These are phyloP conservation scores for Penicillium longicatenatum DNA, from an alignment of 495 filamentous ascomycete genomes.

Conservation along the genomic window DNA sequence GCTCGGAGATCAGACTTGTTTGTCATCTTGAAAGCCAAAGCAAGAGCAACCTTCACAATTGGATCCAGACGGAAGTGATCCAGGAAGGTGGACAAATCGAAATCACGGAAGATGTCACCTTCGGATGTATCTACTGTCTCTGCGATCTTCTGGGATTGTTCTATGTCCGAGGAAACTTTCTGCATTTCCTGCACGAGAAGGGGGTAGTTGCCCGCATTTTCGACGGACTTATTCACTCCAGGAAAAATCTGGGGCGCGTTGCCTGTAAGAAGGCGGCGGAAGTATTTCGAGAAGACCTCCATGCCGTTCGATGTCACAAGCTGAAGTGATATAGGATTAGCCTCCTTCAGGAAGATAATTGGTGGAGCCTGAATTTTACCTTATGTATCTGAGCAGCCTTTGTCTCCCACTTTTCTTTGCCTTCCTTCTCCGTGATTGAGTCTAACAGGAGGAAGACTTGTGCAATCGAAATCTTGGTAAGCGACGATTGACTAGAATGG, in stretches of 20 bases:
- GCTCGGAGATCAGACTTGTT: slow-evolving; percentile 77
- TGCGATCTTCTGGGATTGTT: slow-evolving; percentile 86
- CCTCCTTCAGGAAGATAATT: neutral
- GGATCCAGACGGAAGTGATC: slow-evolving; percentile 92
- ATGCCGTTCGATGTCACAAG: slow-evolving; percentile 94
- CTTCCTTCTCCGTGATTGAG: slow-evolving; percentile 89
- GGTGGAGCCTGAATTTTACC: slow-evolving; percentile 53
- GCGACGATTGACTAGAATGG: slow-evolving; percentile 53
- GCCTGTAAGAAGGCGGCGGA: slow-evolving; percentile 79
- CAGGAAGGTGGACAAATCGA: slow-evolving; percentile 89
- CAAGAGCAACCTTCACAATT: slow-evolving; percentile 82
- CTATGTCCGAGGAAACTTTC: slow-evolving; percentile 75
- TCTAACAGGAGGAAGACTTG: slow-evolving; percentile 94
- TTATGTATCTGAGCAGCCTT: slow-evolving; percentile 89
- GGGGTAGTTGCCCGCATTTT: slow-evolving; percentile 76
- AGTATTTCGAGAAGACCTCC: slow-evolving; percentile 93
- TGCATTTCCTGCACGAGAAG: slow-evolving; percentile 82
- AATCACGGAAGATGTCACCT: slow-evolving; percentile 90
- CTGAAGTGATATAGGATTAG: slow-evolving; percentile 45
- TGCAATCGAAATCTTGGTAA: slow-evolving; percentile 85
- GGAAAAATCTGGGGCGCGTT: slow-evolving; percentile 89
- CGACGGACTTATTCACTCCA: slow-evolving; percentile 64
- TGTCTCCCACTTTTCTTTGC: slow-evolving; percentile 87
- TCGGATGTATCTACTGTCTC: slow-evolving; percentile 86
- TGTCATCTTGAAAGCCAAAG: slow-evolving; percentile 81